Evolutionary conservation across 768 basidiomycete species (phyloP).

Genomic region (Pulveroboletus frians): DNA sequence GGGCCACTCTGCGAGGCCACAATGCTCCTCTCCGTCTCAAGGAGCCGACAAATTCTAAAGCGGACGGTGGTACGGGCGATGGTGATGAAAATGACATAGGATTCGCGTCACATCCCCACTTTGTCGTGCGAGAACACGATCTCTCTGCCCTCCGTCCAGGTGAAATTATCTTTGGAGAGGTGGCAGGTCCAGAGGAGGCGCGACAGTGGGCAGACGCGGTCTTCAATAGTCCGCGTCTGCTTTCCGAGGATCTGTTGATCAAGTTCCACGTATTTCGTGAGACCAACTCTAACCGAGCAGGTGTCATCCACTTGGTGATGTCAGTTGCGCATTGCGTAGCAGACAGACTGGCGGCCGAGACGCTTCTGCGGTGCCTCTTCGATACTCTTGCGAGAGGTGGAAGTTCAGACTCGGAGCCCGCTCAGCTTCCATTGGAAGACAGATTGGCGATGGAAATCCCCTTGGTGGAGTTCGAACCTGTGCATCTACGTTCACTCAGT

Average conservation of each 20-base stretch:
- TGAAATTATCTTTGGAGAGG: constrained; percentile 37
- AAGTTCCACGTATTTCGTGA: constrained; percentile 40
- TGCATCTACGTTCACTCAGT: constrained; percentile 24
- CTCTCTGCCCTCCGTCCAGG: constrained; percentile 28
- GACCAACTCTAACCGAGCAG: no score
- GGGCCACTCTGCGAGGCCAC: constrained; percentile 32
- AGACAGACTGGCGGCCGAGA: constrained; percentile 42
- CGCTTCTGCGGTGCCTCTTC: constrained; percentile 42
- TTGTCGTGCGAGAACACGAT: no score
- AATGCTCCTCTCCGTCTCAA: neutral
- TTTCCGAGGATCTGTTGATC: constrained; percentile 41
- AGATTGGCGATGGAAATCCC: constrained; percentile 40
- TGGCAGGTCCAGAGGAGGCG: constrained; percentile 35
- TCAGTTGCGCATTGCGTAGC: constrained; percentile 46
- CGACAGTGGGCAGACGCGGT: constrained; percentile 24
- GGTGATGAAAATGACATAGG: neutral
- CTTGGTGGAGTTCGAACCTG: constrained; percentile 35
- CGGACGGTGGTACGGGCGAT: neutral
- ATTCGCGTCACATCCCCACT: no score
- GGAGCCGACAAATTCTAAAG: neutral
- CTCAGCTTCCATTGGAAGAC: no score
- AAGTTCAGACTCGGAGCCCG: neutral
- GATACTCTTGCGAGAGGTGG: constrained; percentile 31
- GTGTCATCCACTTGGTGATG: constrained; percentile 39
- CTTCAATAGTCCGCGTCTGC: constrained; percentile 30